Evolutionary conservation across 2,329 filamentous ascomycete genomes (phyloP), one percentile per base, ranked within the genome.

Genomic region (Delphinella strobiligena): DNA sequence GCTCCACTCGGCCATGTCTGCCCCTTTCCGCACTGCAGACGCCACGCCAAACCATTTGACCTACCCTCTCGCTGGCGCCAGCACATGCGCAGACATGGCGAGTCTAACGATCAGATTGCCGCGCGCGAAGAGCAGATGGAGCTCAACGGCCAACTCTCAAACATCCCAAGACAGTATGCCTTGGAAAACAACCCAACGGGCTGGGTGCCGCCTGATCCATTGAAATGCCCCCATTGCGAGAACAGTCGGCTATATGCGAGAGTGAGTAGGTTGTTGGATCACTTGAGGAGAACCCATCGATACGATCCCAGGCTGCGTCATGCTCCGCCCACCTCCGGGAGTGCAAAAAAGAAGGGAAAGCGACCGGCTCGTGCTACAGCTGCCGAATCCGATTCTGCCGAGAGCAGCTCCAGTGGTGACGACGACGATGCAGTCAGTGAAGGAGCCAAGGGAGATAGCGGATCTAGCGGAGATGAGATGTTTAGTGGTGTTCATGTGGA

Each of bases 401-500:
- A 16, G 5, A 31, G 14, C 12, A 37, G 30, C 29, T 7, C 17
- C 7, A 9, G 15, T 14, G 2, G 5, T 9, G 19, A 24, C 10
- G 15, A 34, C 5, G 18, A 33, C 14, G 34, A 33, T 12, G 39
- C 27, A 7, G 39, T 27, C 9, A 41, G n/a, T n/a, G n/a, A n/a
- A n/a, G n/a, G n/a, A n/a, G n/a, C n/a, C n/a, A n/a, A n/a, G n/a
- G n/a, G n/a, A n/a, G n/a, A n/a, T n/a, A n/a, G n/a, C n/a, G n/a
- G n/a, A n/a, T n/a, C n/a, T n/a, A n/a, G 34, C 18, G 53, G 34
- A 18, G 50, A 58, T 9, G 73, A 77, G 50, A 69, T 75, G 50
- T 48, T 67, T 7, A 80, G 78, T 0, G 78, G 67, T 0, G 74
- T 83, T 15, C 80, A 83, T 49, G 69, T 75, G 1, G 80, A 85